Evolutionary conservation across 768 basidiomycete species (phyloP).

Genomic region (Lentinula aciculospora): DNA sequence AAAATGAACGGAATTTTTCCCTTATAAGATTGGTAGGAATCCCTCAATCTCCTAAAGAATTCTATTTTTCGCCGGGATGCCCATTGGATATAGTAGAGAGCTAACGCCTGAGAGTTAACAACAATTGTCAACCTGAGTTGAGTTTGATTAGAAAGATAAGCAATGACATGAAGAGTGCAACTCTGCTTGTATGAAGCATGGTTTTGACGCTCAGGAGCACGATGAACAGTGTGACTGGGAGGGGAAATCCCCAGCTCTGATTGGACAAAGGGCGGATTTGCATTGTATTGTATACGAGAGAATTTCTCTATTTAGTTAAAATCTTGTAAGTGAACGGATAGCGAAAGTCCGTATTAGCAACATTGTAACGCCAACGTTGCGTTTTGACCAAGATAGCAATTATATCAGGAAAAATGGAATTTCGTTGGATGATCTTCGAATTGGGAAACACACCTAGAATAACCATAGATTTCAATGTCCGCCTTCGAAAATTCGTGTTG

Average conservation of each 20-base stretch:
- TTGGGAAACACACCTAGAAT: no score
- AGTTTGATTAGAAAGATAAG: neutral
- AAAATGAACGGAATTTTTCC: neutral
- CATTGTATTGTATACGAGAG: no score
- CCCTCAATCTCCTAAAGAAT: neutral
- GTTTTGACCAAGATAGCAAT: neutral
- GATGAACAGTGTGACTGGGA: no score
- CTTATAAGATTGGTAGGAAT: neutral
- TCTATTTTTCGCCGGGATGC: neutral
- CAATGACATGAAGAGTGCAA: neutral
- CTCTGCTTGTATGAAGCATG: neutral
- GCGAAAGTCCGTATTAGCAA: neutral
- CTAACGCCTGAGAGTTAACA: neutral
- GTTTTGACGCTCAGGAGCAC: neutral
- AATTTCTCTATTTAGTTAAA: neutral
- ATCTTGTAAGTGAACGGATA: neutral
- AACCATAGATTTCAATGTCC: no score
- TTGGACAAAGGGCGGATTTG: no score
- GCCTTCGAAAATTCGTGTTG: no score
- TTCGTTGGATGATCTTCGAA: no score
- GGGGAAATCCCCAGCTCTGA: no score
- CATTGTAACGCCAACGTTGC: no score
- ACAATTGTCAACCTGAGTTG: neutral
- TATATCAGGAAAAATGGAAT: neutral
- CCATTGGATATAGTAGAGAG: no score